Conservation (phyloP, 2,329 filamentous ascomycete species). For the Metarhizium brunneum region DNA sequence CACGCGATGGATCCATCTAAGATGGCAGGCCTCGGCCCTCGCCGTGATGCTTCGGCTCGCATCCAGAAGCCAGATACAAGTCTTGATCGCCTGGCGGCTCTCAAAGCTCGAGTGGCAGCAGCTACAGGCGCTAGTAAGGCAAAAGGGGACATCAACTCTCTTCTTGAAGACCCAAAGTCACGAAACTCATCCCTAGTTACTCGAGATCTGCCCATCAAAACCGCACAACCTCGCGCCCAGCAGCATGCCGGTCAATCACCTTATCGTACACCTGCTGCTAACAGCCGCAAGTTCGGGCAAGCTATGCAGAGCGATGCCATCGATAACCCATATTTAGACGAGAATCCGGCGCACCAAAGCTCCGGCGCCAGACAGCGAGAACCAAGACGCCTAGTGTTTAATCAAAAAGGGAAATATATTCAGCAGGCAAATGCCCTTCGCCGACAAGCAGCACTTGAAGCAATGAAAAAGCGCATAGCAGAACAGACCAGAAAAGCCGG, state of each 20-base stretch:
- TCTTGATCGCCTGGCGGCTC: slow-evolving; percentile 61
- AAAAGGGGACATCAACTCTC: slow-evolving; percentile 65
- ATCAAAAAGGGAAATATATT: slow-evolving; percentile 95
- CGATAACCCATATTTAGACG: slow-evolving; percentile 74
- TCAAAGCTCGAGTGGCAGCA: slow-evolving; percentile 72
- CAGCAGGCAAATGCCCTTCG: slow-evolving; percentile 85
- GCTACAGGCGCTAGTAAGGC: slow-evolving; percentile 53
- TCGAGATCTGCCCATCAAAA: slow-evolving; percentile 13
- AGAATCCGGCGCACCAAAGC: slow-evolving; percentile 52
- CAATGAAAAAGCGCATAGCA: slow-evolving; percentile 89
- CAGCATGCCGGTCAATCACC: slow-evolving; percentile 3
- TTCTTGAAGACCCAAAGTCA: slow-evolving; percentile 49
- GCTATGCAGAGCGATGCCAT: not conserved
- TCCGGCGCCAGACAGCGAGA: slow-evolving; percentile 51
- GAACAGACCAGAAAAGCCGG: slow-evolving; percentile 81
- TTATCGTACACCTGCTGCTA: not conserved
- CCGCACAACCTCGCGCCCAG: not conserved
- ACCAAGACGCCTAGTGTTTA: slow-evolving; percentile 75
- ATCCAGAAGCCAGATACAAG: slow-evolving; percentile 48
- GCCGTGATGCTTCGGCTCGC: slow-evolving; percentile 43
- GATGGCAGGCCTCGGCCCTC: slow-evolving; percentile 44
- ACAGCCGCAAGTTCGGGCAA: slow-evolving; percentile 8
- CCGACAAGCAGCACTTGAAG: slow-evolving; percentile 79
- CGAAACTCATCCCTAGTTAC: slow-evolving; percentile 35
- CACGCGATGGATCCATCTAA: slow-evolving; percentile 41